Evolutionary conservation across 108 stramenopile genomes (phyloP).

Genomic region (Nitzschia sp.): DNA sequence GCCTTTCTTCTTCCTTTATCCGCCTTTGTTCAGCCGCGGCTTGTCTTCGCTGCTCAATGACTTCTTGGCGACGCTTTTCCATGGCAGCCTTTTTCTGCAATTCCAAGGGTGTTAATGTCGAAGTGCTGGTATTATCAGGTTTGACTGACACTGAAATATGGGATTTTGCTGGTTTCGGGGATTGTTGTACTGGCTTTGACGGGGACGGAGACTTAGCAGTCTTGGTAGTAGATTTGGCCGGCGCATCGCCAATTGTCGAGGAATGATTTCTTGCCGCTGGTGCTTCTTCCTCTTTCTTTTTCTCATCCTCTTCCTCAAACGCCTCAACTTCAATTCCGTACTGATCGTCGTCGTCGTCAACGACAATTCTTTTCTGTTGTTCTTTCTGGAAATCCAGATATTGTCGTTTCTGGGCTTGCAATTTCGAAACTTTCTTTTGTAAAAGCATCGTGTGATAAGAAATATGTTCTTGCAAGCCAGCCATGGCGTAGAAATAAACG

Average conservation of each 20-base stretch:
- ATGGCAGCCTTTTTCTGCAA: slow-evolving; percentile 18
- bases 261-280: neutral
- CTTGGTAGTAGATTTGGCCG: neutral
- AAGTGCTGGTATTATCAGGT: slow-evolving; percentile 39
- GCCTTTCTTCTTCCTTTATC: slow-evolving; percentile 13
- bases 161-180: slow-evolving; percentile 26
- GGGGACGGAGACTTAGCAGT: slow-evolving; percentile 15
- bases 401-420: neutral
- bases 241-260: neutral
- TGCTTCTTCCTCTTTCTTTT: neutral
- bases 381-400: neutral
- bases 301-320: neutral
- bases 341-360: neutral
- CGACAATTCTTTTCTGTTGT: neutral
- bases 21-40: slow-evolving; percentile 32
- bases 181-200: slow-evolving; percentile 25
- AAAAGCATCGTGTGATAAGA: neutral
- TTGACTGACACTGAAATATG: slow-evolving; percentile 27
- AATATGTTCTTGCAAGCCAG: neutral
- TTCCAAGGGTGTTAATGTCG: slow-evolving; percentile 26
- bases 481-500: neutral
- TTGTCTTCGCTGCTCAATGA: slow-evolving; percentile 20
- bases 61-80: slow-evolving; percentile 28
- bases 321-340: neutral
- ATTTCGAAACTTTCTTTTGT: neutral